phyloP scores from a whole-genome alignment of 257 asterid genomes.

The Petrea volubilis region DNA sequence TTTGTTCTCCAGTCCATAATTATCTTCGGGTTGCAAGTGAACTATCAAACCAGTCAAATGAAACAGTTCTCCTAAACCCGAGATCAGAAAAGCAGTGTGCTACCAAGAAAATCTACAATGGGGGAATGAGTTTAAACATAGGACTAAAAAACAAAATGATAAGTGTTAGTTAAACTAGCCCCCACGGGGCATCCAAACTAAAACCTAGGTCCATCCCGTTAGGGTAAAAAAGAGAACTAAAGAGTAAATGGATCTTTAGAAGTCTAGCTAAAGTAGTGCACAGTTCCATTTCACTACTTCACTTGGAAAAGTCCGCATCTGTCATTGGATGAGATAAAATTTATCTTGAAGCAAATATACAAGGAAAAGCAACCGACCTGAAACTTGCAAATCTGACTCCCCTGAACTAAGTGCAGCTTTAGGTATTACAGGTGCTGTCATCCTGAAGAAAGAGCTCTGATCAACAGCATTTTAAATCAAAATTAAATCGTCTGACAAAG shows the following conservation, averaged over 20 bases:
- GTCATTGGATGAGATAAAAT: background rate
- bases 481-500: background rate
- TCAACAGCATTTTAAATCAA: constrained; percentile 1
- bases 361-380: constrained; percentile 40
- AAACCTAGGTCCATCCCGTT: background rate
- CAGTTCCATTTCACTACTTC: background rate
- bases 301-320: background rate
- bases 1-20: background rate
- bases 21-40: constrained; percentile 4
- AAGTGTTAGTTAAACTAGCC: background rate
- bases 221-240: background rate
- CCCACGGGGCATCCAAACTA: background rate
- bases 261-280: background rate
- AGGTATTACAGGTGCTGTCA: constrained; percentile 96
- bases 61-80: background rate
- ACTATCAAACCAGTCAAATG: background rate
- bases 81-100: background rate
- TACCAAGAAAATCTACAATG: background rate
- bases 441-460: constrained; percentile 42
- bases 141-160: background rate
- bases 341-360: background rate
- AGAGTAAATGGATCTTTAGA: constrained; percentile 2
- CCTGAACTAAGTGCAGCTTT: constrained; percentile 76
- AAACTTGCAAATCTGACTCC: constrained; percentile 75
- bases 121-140: background rate